These are phyloP conservation scores for Entamoeba moshkovskii DNA, from an alignment of 208 protist species.

Conservation along the genomic window DNA sequence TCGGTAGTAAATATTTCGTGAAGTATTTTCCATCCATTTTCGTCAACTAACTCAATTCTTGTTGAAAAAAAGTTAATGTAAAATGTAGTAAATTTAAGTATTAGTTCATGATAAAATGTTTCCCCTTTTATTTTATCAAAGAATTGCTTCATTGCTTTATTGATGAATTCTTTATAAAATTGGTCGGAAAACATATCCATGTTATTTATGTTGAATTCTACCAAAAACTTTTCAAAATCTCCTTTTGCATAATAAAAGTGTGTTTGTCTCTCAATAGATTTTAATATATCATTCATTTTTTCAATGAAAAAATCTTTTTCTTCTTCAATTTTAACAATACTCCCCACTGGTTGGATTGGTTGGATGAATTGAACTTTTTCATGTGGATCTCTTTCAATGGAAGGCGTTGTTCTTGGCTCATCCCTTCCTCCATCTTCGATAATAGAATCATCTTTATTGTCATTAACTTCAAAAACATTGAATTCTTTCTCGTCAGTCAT, in stretches of 20 bases:
- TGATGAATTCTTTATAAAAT: not conserved
- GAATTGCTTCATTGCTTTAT: not conserved
- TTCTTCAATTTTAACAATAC: too few species aligned
- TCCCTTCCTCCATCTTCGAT: too few species aligned
- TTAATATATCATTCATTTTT: not conserved
- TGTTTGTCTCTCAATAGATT: not conserved
- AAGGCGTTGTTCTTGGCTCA: too few species aligned
- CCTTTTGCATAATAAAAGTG: not conserved
- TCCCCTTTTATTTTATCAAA: not conserved
- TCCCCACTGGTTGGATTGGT: too few species aligned
- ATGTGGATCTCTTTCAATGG: too few species aligned
- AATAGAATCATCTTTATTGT: too few species aligned
- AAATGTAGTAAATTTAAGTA: not conserved
- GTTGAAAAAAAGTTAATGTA: not conserved
- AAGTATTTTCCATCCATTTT: not conserved
- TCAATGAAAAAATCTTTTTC: not conserved
- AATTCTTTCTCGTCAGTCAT: not conserved
- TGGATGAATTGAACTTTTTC: too few species aligned
- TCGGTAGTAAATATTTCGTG: not conserved
- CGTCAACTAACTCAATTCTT: not conserved
- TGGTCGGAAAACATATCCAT: not conserved
- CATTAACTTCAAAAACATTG: too few species aligned
- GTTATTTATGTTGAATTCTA: not conserved
- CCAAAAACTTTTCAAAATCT: not conserved
- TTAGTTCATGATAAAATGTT: not conserved